Percentiles rank a stretch among this genome's conserved stretches.
phyloP scores from a whole-genome alignment of 1,284 basidiomycete species.

The Apiotrichum montevideense region DNA sequence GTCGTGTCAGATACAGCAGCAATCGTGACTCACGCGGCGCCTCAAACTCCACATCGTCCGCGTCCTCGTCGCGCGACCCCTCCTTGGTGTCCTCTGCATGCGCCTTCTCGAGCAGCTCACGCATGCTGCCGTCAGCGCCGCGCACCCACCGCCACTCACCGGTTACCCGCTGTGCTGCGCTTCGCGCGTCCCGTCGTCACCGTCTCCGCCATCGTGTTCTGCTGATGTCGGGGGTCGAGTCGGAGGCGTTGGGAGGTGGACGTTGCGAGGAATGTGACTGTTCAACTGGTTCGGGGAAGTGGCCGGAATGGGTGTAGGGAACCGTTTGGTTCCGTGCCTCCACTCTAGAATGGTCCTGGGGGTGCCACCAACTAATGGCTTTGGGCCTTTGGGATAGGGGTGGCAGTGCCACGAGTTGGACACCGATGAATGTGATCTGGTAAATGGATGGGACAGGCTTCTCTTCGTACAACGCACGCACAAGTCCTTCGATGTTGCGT shows the following conservation, averaged over 20 bases:
- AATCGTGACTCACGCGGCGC: conserved; percentile 34
- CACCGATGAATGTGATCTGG: too few species aligned
- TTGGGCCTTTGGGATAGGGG: too few species aligned
- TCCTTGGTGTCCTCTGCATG: conserved; percentile 39
- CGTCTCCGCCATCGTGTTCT: conserved; percentile 21
- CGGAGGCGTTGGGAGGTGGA: background rate
- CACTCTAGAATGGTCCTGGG: too few species aligned
- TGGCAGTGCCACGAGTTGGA: too few species aligned
- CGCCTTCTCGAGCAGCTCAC: conserved; percentile 43
- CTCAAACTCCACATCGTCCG: conserved; percentile 40
- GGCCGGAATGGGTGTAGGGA: too few species aligned
- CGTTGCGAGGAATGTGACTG: too few species aligned
- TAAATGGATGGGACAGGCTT: too few species aligned
- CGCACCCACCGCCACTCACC: conserved; percentile 20
- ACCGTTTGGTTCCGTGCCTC: too few species aligned
- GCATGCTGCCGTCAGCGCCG: conserved; percentile 32
- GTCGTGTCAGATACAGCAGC: conserved; percentile 8
- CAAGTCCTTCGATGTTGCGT: too few species aligned
- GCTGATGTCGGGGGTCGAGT: background rate
- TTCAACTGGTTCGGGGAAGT: too few species aligned
- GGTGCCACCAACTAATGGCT: too few species aligned
- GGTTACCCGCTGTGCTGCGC: conserved; percentile 43
- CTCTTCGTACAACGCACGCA: too few species aligned
- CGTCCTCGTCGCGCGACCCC: conserved; percentile 32
- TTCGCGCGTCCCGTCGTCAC: conserved; percentile 36